Evolutionary conservation across 768 basidiomycete genomes (phyloP).

Genomic region (Coprinopsis cinerea): DNA sequence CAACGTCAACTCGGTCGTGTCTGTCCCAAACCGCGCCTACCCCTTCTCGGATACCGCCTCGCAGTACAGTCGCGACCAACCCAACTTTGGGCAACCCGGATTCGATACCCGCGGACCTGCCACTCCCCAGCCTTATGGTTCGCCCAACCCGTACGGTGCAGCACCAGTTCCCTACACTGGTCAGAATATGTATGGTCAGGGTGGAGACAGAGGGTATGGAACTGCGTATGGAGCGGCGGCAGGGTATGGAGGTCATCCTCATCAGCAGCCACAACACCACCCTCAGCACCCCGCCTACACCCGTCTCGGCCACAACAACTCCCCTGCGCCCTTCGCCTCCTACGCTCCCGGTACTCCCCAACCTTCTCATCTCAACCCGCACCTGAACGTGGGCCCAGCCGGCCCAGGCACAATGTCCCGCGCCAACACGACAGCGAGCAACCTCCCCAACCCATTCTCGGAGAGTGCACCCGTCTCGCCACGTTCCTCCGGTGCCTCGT

Average conservation of each 20-base stretch:
- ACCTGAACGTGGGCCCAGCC: background rate
- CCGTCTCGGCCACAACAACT: too few species aligned
- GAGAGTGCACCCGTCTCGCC: conserved; percentile 5
- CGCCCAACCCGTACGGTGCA: conserved; percentile 1
- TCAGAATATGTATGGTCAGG: conserved; percentile 2
- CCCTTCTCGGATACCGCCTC: conserved; percentile 7
- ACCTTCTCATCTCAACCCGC: background rate
- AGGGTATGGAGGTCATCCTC: too few species aligned
- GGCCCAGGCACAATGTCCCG: background rate
- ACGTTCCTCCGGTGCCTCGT: conserved; percentile 1
- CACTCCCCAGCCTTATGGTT: conserved; percentile 1
- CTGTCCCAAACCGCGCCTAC: conserved; percentile 3
- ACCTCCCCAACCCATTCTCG: conserved; percentile 13
- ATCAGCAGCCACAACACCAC: too few species aligned
- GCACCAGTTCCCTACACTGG: conserved; percentile 1
- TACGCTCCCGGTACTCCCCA: background rate
- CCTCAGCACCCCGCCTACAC: too few species aligned
- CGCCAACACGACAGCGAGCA: conserved; percentile 6
- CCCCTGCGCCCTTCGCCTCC: too few species aligned
- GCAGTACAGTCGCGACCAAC: background rate
- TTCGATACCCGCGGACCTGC: too few species aligned
- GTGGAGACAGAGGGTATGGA: background rate
- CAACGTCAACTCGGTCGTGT: background rate
- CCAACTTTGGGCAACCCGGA: background rate
- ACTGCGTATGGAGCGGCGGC: background rate